phyloP scores from a whole-genome alignment of 495 filamentous ascomycete genomes.

The Aspergillus ellipticus region DNA sequence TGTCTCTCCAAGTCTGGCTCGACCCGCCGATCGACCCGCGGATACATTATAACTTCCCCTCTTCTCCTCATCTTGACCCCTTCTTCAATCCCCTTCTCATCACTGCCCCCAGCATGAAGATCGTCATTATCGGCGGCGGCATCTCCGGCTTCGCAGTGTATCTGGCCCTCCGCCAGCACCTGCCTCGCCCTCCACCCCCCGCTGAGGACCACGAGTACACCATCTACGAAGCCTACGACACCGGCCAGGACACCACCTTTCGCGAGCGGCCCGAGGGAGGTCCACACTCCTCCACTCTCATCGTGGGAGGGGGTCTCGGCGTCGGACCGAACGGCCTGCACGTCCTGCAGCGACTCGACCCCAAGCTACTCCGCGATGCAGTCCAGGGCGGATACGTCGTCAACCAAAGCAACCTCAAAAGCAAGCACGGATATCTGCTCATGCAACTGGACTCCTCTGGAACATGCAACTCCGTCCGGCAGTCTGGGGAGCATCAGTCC shows the following conservation, averaged over 20 bases:
- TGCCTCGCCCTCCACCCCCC: slow-evolving; percentile 26
- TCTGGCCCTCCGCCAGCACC: slow-evolving; percentile 47
- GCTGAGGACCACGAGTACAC: slow-evolving; percentile 28
- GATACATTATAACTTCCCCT: too few species aligned
- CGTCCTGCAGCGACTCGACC: slow-evolving; percentile 39
- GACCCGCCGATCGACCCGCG: too few species aligned
- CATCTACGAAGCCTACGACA: slow-evolving; percentile 37
- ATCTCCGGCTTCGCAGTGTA: slow-evolving; percentile 47
- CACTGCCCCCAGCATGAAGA: slow-evolving; percentile 38
- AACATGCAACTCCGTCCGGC: not conserved
- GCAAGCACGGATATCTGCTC: slow-evolving; percentile 33
- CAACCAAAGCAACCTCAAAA: slow-evolving; percentile 34
- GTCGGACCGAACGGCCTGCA: slow-evolving; percentile 49
- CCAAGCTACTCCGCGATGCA: slow-evolving; percentile 32
- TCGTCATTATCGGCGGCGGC: slow-evolving; percentile 52
- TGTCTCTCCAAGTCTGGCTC: too few species aligned
- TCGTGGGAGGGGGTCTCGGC: slow-evolving; percentile 49
- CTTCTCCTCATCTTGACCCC: too few species aligned
- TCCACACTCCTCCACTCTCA: slow-evolving; percentile 29
- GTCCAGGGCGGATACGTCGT: slow-evolving; percentile 32
- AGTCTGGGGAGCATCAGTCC: not conserved
- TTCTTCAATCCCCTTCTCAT: too few species aligned
- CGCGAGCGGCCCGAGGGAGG: slow-evolving; percentile 11
- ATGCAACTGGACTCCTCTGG: slow-evolving; percentile 17
- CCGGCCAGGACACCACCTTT: slow-evolving; percentile 19